Conservation (phyloP, 805 yeast genomes). For the Diddensiella santjacobensis region DNA sequence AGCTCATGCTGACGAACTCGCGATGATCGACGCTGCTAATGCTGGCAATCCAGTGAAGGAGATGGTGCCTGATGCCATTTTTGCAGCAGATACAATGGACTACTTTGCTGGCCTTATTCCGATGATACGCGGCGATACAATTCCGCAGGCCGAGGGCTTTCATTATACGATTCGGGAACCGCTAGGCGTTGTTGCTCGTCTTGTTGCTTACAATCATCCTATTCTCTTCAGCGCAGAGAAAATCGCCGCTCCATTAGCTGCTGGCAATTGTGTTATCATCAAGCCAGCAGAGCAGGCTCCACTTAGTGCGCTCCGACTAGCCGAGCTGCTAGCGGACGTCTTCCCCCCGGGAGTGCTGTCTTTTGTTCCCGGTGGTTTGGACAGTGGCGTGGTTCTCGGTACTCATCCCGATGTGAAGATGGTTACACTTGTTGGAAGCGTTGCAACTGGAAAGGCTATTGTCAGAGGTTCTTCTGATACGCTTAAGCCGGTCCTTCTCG, state of each 20-base stretch:
- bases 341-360: constrained; percentile 76
- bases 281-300: constrained; percentile 78
- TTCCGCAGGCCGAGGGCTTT: constrained; percentile 3
- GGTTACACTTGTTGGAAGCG: constrained; percentile 92
- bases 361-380: constrained; percentile 67
- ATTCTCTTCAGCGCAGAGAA: constrained; percentile 77
- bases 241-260: constrained; percentile 76
- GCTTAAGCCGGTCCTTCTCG: constrained; percentile 85
- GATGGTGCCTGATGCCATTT: constrained; percentile 4
- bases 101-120: constrained; percentile 6
- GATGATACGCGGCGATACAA: constrained; percentile 4
- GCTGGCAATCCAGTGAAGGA: constrained; percentile 6
- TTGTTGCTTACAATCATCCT: constrained; percentile 73
- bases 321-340: constrained; percentile 53
- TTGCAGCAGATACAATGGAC: constrained; percentile 6
- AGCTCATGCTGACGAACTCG: constrained; percentile 5
- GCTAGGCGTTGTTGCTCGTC: constrained; percentile 61
- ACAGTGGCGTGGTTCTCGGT: constrained; percentile 65
- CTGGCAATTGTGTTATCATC: constrained; percentile 69
- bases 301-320: constrained; percentile 59
- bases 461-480: constrained; percentile 69
- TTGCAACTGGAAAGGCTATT: constrained; percentile 78
- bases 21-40: constrained; percentile 6
- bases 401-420: constrained; percentile 66
- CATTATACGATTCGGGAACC: constrained; percentile 64